A percentile compares a stretch with the other conserved stretches of the same genome.
phyloP scores from a whole-genome alignment of 192 early-diverging fungal genomes.

The Thamnidium elegans region DNA sequence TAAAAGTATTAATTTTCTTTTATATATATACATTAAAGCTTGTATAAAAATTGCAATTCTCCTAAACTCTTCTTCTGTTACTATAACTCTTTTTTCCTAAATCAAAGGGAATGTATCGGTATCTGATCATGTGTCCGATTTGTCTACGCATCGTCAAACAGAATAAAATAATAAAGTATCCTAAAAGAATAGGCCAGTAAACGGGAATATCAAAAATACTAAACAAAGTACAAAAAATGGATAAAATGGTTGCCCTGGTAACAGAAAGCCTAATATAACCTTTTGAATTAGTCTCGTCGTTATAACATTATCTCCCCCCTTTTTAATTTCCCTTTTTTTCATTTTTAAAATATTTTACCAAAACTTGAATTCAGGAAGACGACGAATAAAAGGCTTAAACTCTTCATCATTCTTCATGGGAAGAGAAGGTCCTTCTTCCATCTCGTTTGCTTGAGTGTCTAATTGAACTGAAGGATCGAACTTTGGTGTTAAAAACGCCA shows the following conservation, averaged over 20 bases:
- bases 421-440: constrained; percentile 65
- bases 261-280: constrained; percentile 63
- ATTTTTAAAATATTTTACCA: constrained; percentile 59
- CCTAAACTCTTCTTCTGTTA: constrained; percentile 11
- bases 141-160: constrained; percentile 95
- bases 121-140: constrained; percentile 96
- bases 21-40: neutral
- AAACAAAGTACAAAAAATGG: constrained; percentile 86
- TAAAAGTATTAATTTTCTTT: neutral
- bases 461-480: constrained; percentile 86
- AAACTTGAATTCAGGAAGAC: constrained; percentile 98
- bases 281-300: constrained; percentile 1
- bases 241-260: constrained; percentile 76
- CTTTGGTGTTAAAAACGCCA: constrained; percentile 96
- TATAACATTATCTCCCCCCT: neutral
- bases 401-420: constrained; percentile 90
- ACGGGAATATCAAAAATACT: constrained; percentile 93
- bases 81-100: constrained; percentile 73
- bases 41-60: neutral
- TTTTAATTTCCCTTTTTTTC: neutral
- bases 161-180: constrained; percentile 95
- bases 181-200: constrained; percentile 97
- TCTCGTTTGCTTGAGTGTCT: constrained; percentile 59
- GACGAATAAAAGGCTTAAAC: constrained; percentile 94
- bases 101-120: constrained; percentile 87